These are phyloP conservation scores for Phyllosticta citrichinensis DNA, from an alignment of 2,329 filamentous ascomycete species.

Conservation along the genomic window DNA sequence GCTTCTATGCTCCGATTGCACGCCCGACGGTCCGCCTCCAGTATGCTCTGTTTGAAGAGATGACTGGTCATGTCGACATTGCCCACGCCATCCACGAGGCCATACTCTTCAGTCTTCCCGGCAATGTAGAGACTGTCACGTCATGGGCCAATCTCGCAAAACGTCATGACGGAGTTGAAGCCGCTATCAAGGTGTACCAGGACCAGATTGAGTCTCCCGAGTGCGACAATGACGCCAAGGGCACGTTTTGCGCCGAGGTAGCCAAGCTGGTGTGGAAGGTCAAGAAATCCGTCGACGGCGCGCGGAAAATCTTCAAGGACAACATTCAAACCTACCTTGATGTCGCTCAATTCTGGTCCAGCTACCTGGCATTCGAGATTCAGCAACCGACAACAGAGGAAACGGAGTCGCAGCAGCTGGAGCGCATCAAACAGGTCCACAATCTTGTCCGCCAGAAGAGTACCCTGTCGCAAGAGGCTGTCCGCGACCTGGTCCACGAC, in stretches of 20 bases:
- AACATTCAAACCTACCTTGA: conserved; percentile 78
- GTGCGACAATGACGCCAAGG: conserved; percentile 71
- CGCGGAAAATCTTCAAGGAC: conserved; percentile 70
- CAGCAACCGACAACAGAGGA: conserved; percentile 63
- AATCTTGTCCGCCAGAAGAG: conserved; percentile 65
- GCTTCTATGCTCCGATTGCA: conserved; percentile 77
- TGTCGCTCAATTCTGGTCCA: conserved; percentile 81
- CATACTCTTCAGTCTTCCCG: conserved; percentile 65
- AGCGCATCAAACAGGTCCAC: conserved; percentile 72
- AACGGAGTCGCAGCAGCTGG: conserved; percentile 54
- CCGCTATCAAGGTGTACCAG: conserved; percentile 75
- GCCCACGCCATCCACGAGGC: conserved; percentile 77
- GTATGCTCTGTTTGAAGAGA: conserved; percentile 93
- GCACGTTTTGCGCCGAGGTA: conserved; percentile 80
- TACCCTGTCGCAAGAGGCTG: conserved; percentile 53
- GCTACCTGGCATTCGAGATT: conserved; percentile 81
- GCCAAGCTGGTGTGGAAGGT: conserved; percentile 78
- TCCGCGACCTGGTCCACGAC: conserved; percentile 64
- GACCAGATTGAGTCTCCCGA: conserved; percentile 64
- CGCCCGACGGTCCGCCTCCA: conserved; percentile 75
- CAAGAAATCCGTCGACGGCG: conserved; percentile 70
- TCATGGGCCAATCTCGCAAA: conserved; percentile 81
- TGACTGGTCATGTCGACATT: conserved; percentile 59
- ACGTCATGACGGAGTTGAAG: conserved; percentile 72
- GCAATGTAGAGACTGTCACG: conserved; percentile 77